A percentile compares a stretch with the other conserved stretches of the same genome.
Conservation (phyloP, 2,329 filamentous ascomycete genomes). For the Ophiostoma montium region DNA sequence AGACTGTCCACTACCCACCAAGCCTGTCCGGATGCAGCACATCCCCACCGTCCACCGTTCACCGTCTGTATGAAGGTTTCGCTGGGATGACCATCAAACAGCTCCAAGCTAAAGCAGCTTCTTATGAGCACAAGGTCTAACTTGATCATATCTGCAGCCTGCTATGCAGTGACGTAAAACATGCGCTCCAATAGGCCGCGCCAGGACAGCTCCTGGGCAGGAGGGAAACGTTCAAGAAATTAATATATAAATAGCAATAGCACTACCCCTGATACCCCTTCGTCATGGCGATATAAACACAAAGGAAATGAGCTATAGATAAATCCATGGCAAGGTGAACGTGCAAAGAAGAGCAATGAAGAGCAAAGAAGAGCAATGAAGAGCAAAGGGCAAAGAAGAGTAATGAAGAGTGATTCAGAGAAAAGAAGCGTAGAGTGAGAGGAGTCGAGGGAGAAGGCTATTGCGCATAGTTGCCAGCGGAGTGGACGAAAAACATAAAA, state of each 20-base stretch:
- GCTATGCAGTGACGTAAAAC: too few species aligned
- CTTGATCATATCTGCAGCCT: too few species aligned
- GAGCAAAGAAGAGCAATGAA: not conserved
- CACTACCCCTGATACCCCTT: not conserved
- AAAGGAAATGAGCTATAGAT: slow-evolving; percentile 13
- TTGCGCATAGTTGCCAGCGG: not conserved
- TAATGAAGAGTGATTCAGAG: not conserved
- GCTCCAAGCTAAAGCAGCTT: too few species aligned
- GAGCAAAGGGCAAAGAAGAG: not conserved
- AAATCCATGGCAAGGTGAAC: not conserved
- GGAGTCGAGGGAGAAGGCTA: not conserved
- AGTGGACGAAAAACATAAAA: not conserved
- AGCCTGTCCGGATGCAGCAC: not conserved
- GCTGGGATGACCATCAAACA: too few species aligned
- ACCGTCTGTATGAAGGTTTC: too few species aligned
- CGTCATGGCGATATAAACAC: slow-evolving; percentile 5
- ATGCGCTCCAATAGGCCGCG: too few species aligned
- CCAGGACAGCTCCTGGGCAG: not conserved
- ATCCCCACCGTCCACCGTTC: too few species aligned
- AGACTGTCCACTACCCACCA: not conserved
- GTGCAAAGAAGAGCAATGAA: too few species aligned
- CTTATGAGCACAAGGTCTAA: too few species aligned
- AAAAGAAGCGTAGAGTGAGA: not conserved
- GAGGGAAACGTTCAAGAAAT: not conserved
- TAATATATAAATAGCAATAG: not conserved